phyloP scores from a whole-genome alignment of 352 stramenopile species.

The Aphanomyces invadans region DNA sequence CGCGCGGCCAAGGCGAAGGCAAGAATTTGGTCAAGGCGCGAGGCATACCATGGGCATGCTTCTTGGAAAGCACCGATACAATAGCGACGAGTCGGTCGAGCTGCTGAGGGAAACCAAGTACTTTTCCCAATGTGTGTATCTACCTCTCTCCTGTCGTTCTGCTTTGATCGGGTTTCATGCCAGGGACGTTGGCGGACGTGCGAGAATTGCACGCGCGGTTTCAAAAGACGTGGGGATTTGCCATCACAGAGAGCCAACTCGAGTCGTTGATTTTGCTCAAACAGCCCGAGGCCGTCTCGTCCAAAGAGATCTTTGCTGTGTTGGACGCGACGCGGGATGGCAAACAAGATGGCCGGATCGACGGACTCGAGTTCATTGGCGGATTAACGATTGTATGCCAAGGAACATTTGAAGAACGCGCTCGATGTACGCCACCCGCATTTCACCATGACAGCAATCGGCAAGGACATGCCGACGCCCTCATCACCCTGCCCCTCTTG shows the following conservation, averaged over 20 bases:
- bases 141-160: not conserved
- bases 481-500: slow-evolving; percentile 7
- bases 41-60: slow-evolving; percentile 16
- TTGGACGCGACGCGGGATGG: slow-evolving; percentile 46
- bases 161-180: not conserved
- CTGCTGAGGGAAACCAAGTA: slow-evolving; percentile 64
- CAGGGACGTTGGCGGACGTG: slow-evolving; percentile 66
- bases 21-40: not conserved
- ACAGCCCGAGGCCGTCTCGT: slow-evolving; percentile 42
- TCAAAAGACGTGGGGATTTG: slow-evolving; percentile 64
- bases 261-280: slow-evolving; percentile 63
- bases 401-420: slow-evolving; percentile 72
- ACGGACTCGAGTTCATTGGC: slow-evolving; percentile 69
- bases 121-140: slow-evolving; percentile 57
- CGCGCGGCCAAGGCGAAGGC: not conserved
- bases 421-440: slow-evolving; percentile 49
- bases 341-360: slow-evolving; percentile 55
- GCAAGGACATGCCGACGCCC: not conserved
- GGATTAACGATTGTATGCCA: slow-evolving; percentile 62
- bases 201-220: slow-evolving; percentile 51
- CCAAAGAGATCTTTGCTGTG: slow-evolving; percentile 65
- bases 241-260: slow-evolving; percentile 68
- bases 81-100: slow-evolving; percentile 32
- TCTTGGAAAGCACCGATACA: slow-evolving; percentile 22
- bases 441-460: no score